These are phyloP conservation scores for Globisporangium mamillatum DNA, from an alignment of 352 stramenopile genomes.

Conservation along the genomic window DNA sequence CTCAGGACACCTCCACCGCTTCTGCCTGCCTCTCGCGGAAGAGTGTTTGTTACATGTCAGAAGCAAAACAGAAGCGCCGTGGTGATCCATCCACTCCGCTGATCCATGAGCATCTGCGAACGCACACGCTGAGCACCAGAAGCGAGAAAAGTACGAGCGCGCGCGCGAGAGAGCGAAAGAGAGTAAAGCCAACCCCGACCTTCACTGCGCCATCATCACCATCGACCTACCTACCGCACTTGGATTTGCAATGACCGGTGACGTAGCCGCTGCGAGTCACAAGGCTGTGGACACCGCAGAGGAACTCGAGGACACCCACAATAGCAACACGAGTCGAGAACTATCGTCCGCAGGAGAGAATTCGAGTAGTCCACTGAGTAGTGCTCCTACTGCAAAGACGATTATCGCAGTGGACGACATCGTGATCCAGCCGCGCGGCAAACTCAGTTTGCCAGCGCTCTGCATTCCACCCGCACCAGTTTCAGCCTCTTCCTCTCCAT, in stretches of 20 bases:
- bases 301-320: neutral
- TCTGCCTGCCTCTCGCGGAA: neutral
- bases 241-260: neutral
- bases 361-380: neutral
- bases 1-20: neutral
- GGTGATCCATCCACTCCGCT: neutral
- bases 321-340: neutral
- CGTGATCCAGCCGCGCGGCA: conserved; percentile 6
- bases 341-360: neutral
- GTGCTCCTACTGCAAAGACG: too few relatives aligned
- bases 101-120: neutral
- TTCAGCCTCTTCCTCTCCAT: neutral
- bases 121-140: neutral
- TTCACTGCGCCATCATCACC: neutral
- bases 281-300: neutral
- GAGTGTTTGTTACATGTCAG: neutral
- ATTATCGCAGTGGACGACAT: neutral
- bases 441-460: neutral
- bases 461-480: neutral
- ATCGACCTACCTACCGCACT: neutral
- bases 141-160: neutral
- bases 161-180: neutral
- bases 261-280: neutral
- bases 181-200: neutral
- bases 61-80: neutral